Base-by-base conservation (phyloP, 177 flowering plant species). In the Tripterygium wilfordii region DNA sequence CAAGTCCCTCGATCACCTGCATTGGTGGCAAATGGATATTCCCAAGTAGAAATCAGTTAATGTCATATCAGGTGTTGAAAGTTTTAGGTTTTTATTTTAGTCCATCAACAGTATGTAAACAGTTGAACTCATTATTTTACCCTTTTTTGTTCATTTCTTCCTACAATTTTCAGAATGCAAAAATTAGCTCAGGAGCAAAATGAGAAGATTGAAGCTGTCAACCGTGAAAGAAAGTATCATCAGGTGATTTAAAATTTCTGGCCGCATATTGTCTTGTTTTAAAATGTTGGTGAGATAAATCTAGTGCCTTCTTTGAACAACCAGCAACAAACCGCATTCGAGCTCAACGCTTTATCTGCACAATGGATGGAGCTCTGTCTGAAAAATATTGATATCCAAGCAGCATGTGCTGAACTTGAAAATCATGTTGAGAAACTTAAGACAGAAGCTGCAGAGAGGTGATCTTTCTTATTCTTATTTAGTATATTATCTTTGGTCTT, bases 211-310 rank as follows among this genome's bases (percentile, higher is more conserved):
- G 98, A 91, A 71, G 38, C 57, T 31, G 95, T 88, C 43, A 91
- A 91, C 44, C 89, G 90, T 51, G 92, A 88, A 64, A 77, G 96
- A 54, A 91, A 91, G 64, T 83, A 75, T 65, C 96, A 88, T 64
- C 98, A 91, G 90, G 98, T 88, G 43, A 57, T 43, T 45, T 41
- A 10, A 14, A 22, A 40, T 45, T 53, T 21, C n/a, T 2, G 39
- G 4, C 7, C 14, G 15, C 14, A 15, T 35, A 7, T 35, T 35
- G 14, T 35, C 21, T 21, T 40, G 13, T n/a, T n/a, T n/a, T n/a
- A n/a, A n/a, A n/a, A n/a, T n/a, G n/a, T n/a, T n/a, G n/a, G n/a
- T 9, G 25, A 20, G 1, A 23, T 43, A 35, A 21, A 16, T 45
- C 19, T 33, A 51, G 37, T n/a, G n/a, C n/a, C n/a, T 36, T 49